A percentile compares a stretch with the other conserved stretches of the same genome.
Conservation (phyloP, 129 eudicot genomes). For the carrot (Daucus carota) region DH1_v3.0 NC_030381.2:18654001-18654500, state of each 20-base stretch:
- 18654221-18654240: constrained; percentile 2
- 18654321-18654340: too few species aligned
- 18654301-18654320: too few species aligned
- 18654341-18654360: too few species aligned
- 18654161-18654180: background rate
- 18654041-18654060: background rate
- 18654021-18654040: background rate
- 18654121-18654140: background rate
- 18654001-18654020: background rate
- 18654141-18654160: background rate
- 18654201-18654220: background rate
- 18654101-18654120: background rate
- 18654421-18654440: too few species aligned
- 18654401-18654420: too few species aligned
- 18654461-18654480: background rate
- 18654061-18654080: background rate
- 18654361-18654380: too few species aligned
- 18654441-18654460: too few species aligned
- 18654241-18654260: too few species aligned
- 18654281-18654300: too few species aligned
- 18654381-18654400: too few species aligned
- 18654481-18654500: background rate
- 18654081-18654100: background rate
- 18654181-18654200: background rate
- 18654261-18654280: too few species aligned